These are phyloP conservation scores for Wickerhamomyces ciferrii DNA, from an alignment of 805 yeast genomes.

Conservation along the genomic window DNA sequence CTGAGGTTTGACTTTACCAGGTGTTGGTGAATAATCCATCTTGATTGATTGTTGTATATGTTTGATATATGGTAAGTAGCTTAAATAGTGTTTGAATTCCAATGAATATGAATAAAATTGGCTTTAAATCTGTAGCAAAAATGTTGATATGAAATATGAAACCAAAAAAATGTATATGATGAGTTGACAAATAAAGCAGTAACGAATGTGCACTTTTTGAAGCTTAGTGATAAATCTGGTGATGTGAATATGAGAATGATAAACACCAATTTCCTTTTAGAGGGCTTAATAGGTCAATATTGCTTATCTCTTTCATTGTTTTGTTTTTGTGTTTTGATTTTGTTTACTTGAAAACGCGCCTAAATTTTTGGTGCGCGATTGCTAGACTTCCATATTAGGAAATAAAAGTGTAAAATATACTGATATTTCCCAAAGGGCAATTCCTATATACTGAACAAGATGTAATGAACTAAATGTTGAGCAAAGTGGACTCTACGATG, in stretches of 20 bases:
- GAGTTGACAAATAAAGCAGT: neutral
- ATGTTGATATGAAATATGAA: neutral
- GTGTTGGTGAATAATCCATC: slow-evolving; percentile 24
- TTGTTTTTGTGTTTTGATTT: neutral
- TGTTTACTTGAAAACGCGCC: neutral
- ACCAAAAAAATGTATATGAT: neutral
- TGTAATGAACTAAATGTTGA: too few relatives aligned
- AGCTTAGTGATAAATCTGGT: too few relatives aligned
- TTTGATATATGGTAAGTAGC: too few relatives aligned
- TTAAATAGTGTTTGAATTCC: too few relatives aligned
- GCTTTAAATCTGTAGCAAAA: neutral
- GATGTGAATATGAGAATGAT: neutral
- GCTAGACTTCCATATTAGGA: neutral
- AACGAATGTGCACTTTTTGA: neutral
- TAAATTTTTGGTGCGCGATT: neutral
- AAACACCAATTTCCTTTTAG: too few relatives aligned
- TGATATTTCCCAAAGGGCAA: neutral
- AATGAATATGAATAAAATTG: neutral
- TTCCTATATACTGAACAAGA: too few relatives aligned
- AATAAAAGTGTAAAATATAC: neutral
- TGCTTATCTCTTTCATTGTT: neutral
- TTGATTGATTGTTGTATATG: neutral
- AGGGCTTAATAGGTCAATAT: too few relatives aligned
- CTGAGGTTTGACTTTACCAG: slow-evolving; percentile 15
- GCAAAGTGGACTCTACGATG: too few relatives aligned